These are phyloP conservation scores for Termitomyces sp. DNA, from an alignment of 768 basidiomycete species.

Conservation along the genomic window DNA sequence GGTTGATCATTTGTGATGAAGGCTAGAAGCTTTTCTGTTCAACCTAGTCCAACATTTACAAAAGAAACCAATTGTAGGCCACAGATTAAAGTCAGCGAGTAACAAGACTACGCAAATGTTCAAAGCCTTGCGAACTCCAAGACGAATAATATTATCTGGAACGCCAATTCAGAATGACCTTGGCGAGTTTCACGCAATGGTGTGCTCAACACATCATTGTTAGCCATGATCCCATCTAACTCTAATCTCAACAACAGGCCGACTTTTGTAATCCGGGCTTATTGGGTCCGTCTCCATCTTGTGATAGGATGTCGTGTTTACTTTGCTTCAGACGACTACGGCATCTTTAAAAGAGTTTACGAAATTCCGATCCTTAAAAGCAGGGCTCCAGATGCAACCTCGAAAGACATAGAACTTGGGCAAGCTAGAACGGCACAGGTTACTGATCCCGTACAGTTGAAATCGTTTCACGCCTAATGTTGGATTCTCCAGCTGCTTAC, in stretches of 20 bases:
- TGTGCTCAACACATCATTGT: constrained; percentile 25
- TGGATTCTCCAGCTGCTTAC: constrained; percentile 46
- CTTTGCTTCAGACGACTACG: constrained; percentile 57
- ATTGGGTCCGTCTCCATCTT: constrained; percentile 46
- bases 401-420: constrained; percentile 73
- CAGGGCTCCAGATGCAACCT: constrained; percentile 68
- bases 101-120: constrained; percentile 91
- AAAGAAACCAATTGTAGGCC: constrained; percentile 43
- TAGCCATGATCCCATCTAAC: neutral
- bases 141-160: constrained; percentile 88
- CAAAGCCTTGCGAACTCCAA: constrained; percentile 63
- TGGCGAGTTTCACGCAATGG: constrained; percentile 95
- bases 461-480: neutral
- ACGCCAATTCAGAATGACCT: constrained; percentile 98
- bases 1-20: constrained; percentile 94
- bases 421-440: constrained; percentile 77
- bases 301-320: constrained; percentile 1
- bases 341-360: constrained; percentile 73
- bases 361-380: constrained; percentile 86
- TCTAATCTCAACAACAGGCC: constrained; percentile 40
- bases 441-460: neutral
- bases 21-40: constrained; percentile 35
- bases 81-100: constrained; percentile 87
- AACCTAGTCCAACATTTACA: neutral
- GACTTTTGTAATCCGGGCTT: constrained; percentile 94